Evolutionary conservation across 2,329 filamentous ascomycete genomes (phyloP).

Genomic region (Corniculantispora saksenae): DNA sequence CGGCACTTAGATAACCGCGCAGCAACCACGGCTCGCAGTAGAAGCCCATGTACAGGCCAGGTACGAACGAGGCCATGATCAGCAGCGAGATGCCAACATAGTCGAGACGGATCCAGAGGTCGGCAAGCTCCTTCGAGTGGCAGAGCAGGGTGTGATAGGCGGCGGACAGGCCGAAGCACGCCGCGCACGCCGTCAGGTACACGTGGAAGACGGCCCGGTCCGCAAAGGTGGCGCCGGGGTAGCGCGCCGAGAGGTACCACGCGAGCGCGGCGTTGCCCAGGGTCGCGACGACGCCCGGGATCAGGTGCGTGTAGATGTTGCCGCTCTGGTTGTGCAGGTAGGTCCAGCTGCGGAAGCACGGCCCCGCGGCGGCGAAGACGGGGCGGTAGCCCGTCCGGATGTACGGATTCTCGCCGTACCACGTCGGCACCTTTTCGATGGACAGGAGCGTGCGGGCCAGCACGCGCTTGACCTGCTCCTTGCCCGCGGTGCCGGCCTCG

Average conservation of each 20-base stretch:
- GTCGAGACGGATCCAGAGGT: slow-evolving; percentile 41
- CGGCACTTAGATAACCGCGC: slow-evolving; percentile 33
- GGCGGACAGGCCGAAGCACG: slow-evolving; percentile 40
- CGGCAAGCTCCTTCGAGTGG: slow-evolving; percentile 37
- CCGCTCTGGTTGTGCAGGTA: slow-evolving; percentile 40
- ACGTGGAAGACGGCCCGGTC: slow-evolving; percentile 43
- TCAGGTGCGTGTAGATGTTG: slow-evolving; percentile 40
- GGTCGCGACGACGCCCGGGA: slow-evolving; percentile 41
- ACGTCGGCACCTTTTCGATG: slow-evolving; percentile 39
- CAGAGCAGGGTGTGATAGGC: slow-evolving; percentile 42
- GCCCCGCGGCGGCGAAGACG: slow-evolving; percentile 36
- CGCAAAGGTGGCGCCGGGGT: slow-evolving; percentile 33
- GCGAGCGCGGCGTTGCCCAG: slow-evolving; percentile 29
- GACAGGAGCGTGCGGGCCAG: slow-evolving; percentile 16
- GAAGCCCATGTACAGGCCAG: slow-evolving; percentile 42
- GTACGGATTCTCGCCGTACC: slow-evolving; percentile 44
- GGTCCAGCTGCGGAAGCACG: slow-evolving; percentile 41
- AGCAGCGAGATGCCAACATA: slow-evolving; percentile 40
- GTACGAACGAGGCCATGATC: slow-evolving; percentile 40
- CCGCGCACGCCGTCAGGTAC: slow-evolving; percentile 37
- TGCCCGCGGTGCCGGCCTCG: slow-evolving; percentile 1
- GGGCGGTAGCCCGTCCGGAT: slow-evolving; percentile 46
- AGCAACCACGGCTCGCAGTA: slow-evolving; percentile 38
- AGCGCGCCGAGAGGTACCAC: slow-evolving; percentile 29
- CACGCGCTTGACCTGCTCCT: background rate